Evolutionary conservation across 2,329 filamentous ascomycete genomes (phyloP), one percentile per base, ranked within the genome.

Genomic region (Aspergillus pseudotamarii): DNA sequence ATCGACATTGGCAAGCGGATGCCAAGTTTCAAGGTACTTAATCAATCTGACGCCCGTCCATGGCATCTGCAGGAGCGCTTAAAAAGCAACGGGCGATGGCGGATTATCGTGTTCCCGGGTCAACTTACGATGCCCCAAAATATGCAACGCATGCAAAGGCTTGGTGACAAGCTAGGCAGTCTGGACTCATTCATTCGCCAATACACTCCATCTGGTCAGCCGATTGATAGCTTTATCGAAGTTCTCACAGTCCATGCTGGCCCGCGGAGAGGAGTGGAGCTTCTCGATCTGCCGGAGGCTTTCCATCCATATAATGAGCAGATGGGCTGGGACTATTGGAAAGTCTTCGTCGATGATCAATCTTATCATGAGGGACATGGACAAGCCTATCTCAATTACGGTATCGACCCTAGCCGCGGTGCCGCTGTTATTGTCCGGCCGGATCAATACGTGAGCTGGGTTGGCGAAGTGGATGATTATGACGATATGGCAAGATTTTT

Each of bases 51-150:
- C 61, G 77, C 75, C 4, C 73, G 73, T 6, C 76, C 78, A n/a
- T 77, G 69, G 71, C 78, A 79, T 28, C 69, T 80, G 14, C 72
- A 76, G 46, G 72, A 77, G 36, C 66, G 75, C 9, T 68, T 81
- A 19, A 71, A 71, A 34, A 75, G 72, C 58, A 76, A 78, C 36
- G 79, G 79, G 2, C 71, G 72, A 30, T 81, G 76, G 73, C 68
- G 77, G 6, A 50, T 80, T 32, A 62, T 80, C 21, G 76, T 91
- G 1, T 91, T 92, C 2, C 46, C 62, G 1, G 69, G 61, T 8
- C 48, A 32, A 1, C 48, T 51, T n/a, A 51, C 26, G 0, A 4
- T 4, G 23, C 6, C 48, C 14, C 14, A 19, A 30, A 51, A 51
- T 19, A 51, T 51, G 48, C 48, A 51, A 26, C 48, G 48, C 2